Base-by-base conservation (phyloP, 192 early-diverging fungal genomes). In the Pilobolus umbonatus region DNA sequence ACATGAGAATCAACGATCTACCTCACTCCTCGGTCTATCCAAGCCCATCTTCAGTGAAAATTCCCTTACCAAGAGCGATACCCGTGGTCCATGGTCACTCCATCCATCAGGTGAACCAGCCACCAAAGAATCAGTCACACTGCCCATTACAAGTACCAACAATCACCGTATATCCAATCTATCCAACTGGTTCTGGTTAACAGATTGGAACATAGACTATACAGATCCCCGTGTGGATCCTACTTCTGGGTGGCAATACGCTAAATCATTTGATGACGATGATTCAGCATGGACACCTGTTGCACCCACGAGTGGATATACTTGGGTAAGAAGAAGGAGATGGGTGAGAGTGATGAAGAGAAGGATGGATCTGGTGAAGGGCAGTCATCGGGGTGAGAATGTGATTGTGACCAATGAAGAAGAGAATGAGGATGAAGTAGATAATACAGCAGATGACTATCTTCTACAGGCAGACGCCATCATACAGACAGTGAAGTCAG, bases 291-390 rank as follows among this genome's bases (percentile, higher is more conserved):
- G 85, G 85, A 64, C 70, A 1, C 62, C 73, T 10, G 63, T 61
- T 29, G 75, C 71, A 14, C 81, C 75, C 9, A 61, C 79, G 1
- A 69, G 60, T 35, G 72, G 80, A 22, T 63, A 60, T 34, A 77
- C 68, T 35, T 84, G 84, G 75, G 87, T 89, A 10, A 51, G 87
- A 21, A 64, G 90, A 9, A 67, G 88, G 29, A 73, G 85, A 49
- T 92, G 90, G 90, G 80, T 91, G 21, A 72, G 88, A 4, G 82
- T 90, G 8, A 83, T 88, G 69, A 92, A 92, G 65, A 73, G 82
- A 45, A 73, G 77, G 34, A 61, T 84, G 58, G 79, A 86, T 47
- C 24, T 79, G 4, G 51, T 51, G 5, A 60, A 58, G 12, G 50
- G 55, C 14, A 30, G 28, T 39, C 46, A 48, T 64, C 47, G 57